Conservation (phyloP, 2,329 filamentous ascomycete genomes). For the Paradendryphiella salina region DNA sequence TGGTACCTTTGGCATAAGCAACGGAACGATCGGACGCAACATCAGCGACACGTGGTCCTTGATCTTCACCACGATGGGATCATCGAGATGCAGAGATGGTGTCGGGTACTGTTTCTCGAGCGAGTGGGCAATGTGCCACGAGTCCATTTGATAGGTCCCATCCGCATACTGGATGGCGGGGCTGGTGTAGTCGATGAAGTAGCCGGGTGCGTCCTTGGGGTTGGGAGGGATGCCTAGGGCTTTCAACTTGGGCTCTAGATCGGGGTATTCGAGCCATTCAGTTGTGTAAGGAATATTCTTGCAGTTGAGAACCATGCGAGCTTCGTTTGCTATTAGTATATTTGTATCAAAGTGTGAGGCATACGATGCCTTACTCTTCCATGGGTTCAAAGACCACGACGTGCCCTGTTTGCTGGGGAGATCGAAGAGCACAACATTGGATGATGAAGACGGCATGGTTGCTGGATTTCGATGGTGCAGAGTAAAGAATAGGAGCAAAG, state of each 20-base stretch:
- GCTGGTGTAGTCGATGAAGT: constrained; percentile 54
- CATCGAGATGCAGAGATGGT: constrained; percentile 62
- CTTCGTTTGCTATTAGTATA: constrained; percentile 46
- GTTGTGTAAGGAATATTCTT: constrained; percentile 70
- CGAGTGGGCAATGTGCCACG: constrained; percentile 59
- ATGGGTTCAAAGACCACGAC: constrained; percentile 69
- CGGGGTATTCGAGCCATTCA: constrained; percentile 70
- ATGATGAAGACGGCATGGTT: constrained; percentile 34
- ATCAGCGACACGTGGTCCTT: constrained; percentile 45
- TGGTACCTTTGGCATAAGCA: constrained; percentile 54
- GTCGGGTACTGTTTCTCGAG: constrained; percentile 64
- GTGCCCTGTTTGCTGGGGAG: constrained; percentile 58
- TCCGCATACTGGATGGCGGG: constrained; percentile 61
- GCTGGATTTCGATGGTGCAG: neutral
- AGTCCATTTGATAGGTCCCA: constrained; percentile 67
- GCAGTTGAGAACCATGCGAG: constrained; percentile 67
- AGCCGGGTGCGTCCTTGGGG: constrained; percentile 35
- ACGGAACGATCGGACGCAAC: constrained; percentile 19
- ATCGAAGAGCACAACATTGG: constrained; percentile 62
- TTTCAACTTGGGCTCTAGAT: constrained; percentile 61
- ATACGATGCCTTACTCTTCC: constrained; percentile 62
- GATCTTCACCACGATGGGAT: constrained; percentile 54
- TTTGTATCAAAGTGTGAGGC: neutral
- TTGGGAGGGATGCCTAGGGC: constrained; percentile 53
- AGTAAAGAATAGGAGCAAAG: neutral